Evolutionary conservation across 768 basidiomycete genomes (phyloP).

Genomic region (Boletellus sp.): DNA sequence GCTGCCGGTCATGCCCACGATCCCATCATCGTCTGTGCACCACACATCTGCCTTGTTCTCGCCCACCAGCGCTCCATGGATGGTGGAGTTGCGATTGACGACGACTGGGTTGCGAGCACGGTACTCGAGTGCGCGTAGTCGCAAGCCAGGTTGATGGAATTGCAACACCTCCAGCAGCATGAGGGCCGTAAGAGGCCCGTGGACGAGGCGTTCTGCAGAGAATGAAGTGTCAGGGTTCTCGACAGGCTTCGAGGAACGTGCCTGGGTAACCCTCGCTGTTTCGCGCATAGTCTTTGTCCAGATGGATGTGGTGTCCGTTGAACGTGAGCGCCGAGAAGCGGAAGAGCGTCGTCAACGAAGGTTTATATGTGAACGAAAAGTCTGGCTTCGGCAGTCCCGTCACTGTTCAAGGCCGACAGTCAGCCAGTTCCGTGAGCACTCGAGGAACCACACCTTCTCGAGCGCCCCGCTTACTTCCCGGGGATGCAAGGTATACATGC

Average conservation of each 20-base stretch:
- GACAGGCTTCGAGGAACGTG: constrained; percentile 16
- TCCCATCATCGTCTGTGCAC: constrained; percentile 54
- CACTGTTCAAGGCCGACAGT: constrained; percentile 36
- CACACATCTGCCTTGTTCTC: constrained; percentile 45
- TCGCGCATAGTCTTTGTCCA: constrained; percentile 71
- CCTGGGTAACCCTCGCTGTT: constrained; percentile 70
- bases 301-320: constrained; percentile 82
- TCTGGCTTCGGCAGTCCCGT: constrained; percentile 47
- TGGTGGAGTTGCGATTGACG: constrained; percentile 46
- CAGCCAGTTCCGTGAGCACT: not conserved
- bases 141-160: constrained; percentile 45
- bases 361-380: constrained; percentile 64
- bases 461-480: constrained; percentile 29
- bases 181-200: constrained; percentile 77
- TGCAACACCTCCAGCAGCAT: constrained; percentile 66
- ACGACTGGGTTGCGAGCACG: constrained; percentile 64
- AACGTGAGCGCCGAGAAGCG: constrained; percentile 85
- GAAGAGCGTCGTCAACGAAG: constrained; percentile 71
- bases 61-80: constrained; percentile 43
- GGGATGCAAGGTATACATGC: constrained; percentile 59
- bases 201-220: constrained; percentile 69
- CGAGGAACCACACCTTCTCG: constrained; percentile 40
- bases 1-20: constrained; percentile 66
- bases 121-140: constrained; percentile 59
- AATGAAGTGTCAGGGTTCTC: not conserved